Percentiles rank a stretch among this genome's conserved stretches.
Evolutionary conservation across 495 filamentous ascomycete species (phyloP).

Genomic region (Staphylotrichum longicolle): DNA sequence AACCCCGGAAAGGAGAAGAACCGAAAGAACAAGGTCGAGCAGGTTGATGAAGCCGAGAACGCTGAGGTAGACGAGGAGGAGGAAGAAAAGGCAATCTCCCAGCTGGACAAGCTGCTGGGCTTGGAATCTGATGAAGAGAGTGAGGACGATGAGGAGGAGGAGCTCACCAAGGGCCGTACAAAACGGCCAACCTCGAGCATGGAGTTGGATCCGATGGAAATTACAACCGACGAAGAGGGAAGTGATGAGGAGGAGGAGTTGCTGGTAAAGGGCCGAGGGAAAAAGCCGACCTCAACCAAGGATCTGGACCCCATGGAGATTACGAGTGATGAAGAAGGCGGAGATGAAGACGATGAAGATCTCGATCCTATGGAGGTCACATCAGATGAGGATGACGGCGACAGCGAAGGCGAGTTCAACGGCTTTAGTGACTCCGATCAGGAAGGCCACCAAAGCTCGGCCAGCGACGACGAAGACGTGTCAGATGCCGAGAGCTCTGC

Average conservation of each 20-base stretch:
- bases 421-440: slow-evolving; percentile 19
- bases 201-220: slow-evolving; percentile 29
- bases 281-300: slow-evolving; percentile 14
- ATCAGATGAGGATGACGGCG: slow-evolving; percentile 21
- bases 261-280: slow-evolving; percentile 16
- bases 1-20: slow-evolving; percentile 11
- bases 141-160: slow-evolving; percentile 15
- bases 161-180: slow-evolving; percentile 17
- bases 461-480: slow-evolving; percentile 19
- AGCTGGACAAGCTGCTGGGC: slow-evolving; percentile 24
- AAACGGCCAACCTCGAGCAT: slow-evolving; percentile 13
- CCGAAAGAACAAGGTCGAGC: neutral
- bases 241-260: slow-evolving; percentile 19
- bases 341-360: slow-evolving; percentile 20
- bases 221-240: slow-evolving; percentile 27
- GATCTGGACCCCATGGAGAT: slow-evolving; percentile 30
- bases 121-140: slow-evolving; percentile 22
- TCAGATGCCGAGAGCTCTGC: slow-evolving; percentile 34
- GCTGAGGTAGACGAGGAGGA: slow-evolving; percentile 18
- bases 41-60: neutral
- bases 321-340: slow-evolving; percentile 26
- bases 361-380: slow-evolving; percentile 24
- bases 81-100: slow-evolving; percentile 22
- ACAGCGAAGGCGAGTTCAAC: slow-evolving; percentile 22
- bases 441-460: slow-evolving; percentile 6